A percentile compares a stretch with the other conserved stretches of the same genome.
phyloP scores from a whole-genome alignment of 768 basidiomycete species.

The Roridomyces roridus region DNA sequence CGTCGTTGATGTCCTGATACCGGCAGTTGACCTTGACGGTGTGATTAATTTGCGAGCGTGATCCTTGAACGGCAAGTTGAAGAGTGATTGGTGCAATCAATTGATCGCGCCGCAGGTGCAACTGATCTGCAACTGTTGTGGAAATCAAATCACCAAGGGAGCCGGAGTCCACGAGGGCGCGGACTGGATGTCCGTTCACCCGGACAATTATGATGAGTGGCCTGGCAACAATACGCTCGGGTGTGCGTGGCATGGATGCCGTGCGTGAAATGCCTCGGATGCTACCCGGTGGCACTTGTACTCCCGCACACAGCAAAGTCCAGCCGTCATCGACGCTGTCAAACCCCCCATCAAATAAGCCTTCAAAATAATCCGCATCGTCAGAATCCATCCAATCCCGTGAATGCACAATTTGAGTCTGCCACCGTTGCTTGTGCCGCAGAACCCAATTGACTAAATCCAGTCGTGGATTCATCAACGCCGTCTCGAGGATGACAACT shows the following conservation, averaged over 20 bases:
- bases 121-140: conserved; percentile 30
- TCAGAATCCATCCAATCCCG: too few relatives aligned
- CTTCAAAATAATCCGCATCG: too few relatives aligned
- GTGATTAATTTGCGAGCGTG: conserved; percentile 30
- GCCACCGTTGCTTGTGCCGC: too few relatives aligned
- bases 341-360: too few relatives aligned
- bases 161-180: conserved; percentile 32
- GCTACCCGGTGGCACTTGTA: background rate
- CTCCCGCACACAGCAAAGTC: too few relatives aligned
- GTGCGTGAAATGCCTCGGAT: background rate
- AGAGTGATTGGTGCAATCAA: conserved; percentile 33
- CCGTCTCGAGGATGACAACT: background rate
- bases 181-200: conserved; percentile 30
- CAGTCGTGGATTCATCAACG: background rate
- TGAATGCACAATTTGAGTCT: too few relatives aligned
- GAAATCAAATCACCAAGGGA: conserved; percentile 36
- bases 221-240: conserved; percentile 15
- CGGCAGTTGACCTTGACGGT: background rate
- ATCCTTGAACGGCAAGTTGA: conserved; percentile 35
- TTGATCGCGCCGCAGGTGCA: conserved; percentile 13
- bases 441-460: background rate
- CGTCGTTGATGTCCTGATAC: conserved; percentile 29
- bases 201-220: conserved; percentile 26
- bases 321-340: too few relatives aligned
- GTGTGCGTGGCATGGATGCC: background rate